Base-by-base conservation (phyloP, 805 yeast genomes). In the Metschnikowia bowlesiae region DNA sequence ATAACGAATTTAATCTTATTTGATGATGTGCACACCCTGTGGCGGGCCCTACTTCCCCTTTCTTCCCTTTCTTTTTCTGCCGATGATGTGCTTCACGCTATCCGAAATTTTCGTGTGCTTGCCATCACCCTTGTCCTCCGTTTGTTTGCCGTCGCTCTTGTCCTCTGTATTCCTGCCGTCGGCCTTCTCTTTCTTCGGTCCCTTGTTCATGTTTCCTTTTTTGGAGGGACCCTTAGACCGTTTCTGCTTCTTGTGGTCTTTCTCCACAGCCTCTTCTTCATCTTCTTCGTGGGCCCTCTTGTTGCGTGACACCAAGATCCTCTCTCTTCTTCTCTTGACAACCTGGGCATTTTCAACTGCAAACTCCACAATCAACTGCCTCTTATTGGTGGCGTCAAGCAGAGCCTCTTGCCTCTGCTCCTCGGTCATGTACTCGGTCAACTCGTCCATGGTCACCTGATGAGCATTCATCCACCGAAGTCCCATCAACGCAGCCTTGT, bases 401-500 rank as follows among this genome's bases (percentile, higher is more conserved):
- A 76, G 74, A 2, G 81, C 82, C 8, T 65, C 44, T 58, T 82
- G 81, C 65, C 74, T 71, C 61, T 87, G 91, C 44, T 86, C 89
- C 3, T 83, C 89, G 32, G 74, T 70, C 51, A 86, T 65, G n/a
- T 92, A 91, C 55, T 79, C 87, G 18, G 78, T 52, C 38, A 89
- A 79, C 67, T 91, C 97, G 8, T 77, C 81, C 33, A 67, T 68
- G 0, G 88, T 71, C 6, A 94, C 96, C 62, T 81, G 85, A 64
- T 92, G 97, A 7, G 96, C 96, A 67, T 94, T 94, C 66, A 94
- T 77, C 96, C 97, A 94, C 75, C 99, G 83, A 50, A 94, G 79
- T 2, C 96, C 97, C 97, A 90, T 91, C 57, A 94, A 77, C 0
- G 99, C 98, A 55, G 85, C 67, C 68, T 86, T 87, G 68, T 94